phyloP scores from a whole-genome alignment of 164 flowering plant genomes.

The grape (Vitis vinifera) region ASM3070453v1 NC_081811.1:25233001-25233500 shows the following conservation, averaged over 20 bases:
- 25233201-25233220: conserved; percentile 10
- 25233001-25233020: too few species aligned
- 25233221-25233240: conserved; percentile 1
- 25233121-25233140: too few species aligned
- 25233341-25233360: not conserved
- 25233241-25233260: conserved; percentile 27
- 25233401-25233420: conserved; percentile 4
- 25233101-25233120: not conserved
- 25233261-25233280: conserved; percentile 5
- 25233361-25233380: not conserved
- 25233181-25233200: conserved; percentile 3
- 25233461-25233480: not conserved
- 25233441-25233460: not conserved
- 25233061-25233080: too few species aligned
- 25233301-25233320: not conserved
- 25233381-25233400: not conserved
- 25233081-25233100: too few species aligned
- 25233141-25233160: not conserved
- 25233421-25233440: not conserved
- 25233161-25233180: not conserved
- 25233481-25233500: not conserved
- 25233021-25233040: too few species aligned
- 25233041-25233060: too few species aligned
- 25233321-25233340: not conserved
- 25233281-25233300: not conserved